phyloP scores from a whole-genome alignment of 1,139 yeast genomes.

The Blastobotrys buckinghamii region DNA sequence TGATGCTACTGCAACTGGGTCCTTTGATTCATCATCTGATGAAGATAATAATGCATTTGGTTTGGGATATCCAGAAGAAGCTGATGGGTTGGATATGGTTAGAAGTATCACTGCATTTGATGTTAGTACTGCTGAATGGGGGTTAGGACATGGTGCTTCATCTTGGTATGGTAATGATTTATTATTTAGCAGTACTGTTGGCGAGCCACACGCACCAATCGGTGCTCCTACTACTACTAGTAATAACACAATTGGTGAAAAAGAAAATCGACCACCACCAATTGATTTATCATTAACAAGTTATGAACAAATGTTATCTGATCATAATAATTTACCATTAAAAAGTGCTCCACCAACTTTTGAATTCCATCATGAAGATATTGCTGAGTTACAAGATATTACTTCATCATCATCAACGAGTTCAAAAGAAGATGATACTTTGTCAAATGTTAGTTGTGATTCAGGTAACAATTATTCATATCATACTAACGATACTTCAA shows the following conservation, averaged over 20 bases:
- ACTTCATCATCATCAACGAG: background rate
- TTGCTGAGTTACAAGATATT: background rate
- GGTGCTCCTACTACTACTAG: background rate
- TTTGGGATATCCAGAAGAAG: slow-evolving; percentile 5
- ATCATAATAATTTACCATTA: slow-evolving; percentile 1
- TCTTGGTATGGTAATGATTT: slow-evolving; percentile 1
- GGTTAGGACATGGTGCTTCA: slow-evolving; percentile 3
- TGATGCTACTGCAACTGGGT: slow-evolving; percentile 12
- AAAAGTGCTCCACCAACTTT: slow-evolving; percentile 17
- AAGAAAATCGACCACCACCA: background rate
- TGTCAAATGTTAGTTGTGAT: background rate
- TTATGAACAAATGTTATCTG: background rate
- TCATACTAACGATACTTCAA: background rate
- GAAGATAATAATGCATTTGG: slow-evolving; percentile 11
- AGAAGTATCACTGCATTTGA: slow-evolving; percentile 32
- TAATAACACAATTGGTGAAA: background rate
- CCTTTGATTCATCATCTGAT: slow-evolving; percentile 10
- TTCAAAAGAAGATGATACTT: background rate
- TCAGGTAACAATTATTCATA: background rate
- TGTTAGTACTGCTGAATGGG: slow-evolving; percentile 15
- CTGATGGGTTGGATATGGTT: slow-evolving; percentile 21
- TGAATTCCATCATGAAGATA: slow-evolving; percentile 8
- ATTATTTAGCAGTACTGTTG: background rate
- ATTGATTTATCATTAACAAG: background rate
- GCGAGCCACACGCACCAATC: background rate